Evolutionary conservation across 495 filamentous ascomycete genomes (phyloP).

Genomic region (Saxophila tyrrhenica): DNA sequence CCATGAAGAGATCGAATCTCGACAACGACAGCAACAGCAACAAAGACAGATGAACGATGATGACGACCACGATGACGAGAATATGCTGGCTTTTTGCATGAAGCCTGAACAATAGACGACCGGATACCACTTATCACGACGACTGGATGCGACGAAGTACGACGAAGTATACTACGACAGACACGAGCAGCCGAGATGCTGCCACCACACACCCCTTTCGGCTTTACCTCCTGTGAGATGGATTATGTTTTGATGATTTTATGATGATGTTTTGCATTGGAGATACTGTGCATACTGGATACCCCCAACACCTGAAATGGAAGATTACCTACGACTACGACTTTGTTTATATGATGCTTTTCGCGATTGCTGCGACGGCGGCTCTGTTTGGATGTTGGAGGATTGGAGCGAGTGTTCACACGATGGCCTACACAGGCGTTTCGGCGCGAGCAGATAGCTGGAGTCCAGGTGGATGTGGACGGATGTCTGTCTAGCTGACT

Average conservation of each 20-base stretch:
- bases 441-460: neutral
- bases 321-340: too few relatives aligned
- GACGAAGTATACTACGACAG: neutral
- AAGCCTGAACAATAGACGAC: neutral
- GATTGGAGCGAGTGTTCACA: neutral
- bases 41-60: neutral
- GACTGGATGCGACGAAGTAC: neutral
- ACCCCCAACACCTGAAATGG: too few relatives aligned
- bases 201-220: conserved; percentile 1
- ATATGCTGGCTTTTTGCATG: neutral
- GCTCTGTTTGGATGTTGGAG: neutral
- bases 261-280: neutral
- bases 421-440: neutral
- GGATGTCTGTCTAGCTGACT: too few relatives aligned
- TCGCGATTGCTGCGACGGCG: neutral
- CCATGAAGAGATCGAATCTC: conserved; percentile 16
- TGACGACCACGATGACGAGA: neutral
- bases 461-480: too few relatives aligned
- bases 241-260: conserved; percentile 15
- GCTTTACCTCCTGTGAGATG: neutral
- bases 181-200: too few relatives aligned
- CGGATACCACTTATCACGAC: neutral
- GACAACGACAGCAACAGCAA: conserved; percentile 5
- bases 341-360: neutral
- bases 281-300: neutral